Percentiles rank a stretch among this genome's conserved stretches.
Conservation (phyloP, 106 monocot species). For the Posidonia australis region DNA sequence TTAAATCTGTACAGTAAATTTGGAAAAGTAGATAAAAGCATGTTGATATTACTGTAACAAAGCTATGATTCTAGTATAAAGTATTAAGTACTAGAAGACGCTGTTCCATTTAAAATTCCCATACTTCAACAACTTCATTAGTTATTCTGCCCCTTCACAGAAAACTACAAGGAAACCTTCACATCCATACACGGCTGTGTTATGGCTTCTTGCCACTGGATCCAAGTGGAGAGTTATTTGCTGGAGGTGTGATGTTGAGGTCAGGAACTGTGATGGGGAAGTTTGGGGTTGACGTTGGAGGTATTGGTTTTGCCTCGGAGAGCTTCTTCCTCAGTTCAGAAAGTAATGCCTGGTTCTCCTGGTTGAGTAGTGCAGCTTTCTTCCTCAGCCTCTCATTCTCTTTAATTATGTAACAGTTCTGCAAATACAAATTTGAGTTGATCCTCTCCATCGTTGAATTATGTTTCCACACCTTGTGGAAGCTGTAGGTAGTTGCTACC, state of each 20-base stretch:
- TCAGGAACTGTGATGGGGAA: not conserved
- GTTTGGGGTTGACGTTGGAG: not conserved
- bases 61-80: no score
- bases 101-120: no score
- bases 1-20: no score
- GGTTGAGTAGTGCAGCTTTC: constrained; percentile 18
- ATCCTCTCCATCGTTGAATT: constrained; percentile 11
- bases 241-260: constrained; percentile 11
- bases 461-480: not conserved
- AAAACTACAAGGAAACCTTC: no score
- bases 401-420: constrained; percentile 25
- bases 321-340: constrained; percentile 22
- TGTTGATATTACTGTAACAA: no score
- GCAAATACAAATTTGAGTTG: constrained; percentile 22
- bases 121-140: no score
- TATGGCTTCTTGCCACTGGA: no score
- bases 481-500: not conserved
- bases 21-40: no score
- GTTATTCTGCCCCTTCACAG: no score
- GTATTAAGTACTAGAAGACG: no score
- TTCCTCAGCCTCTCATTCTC: constrained; percentile 31
- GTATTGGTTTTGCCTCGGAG: not conserved
- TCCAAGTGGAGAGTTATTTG: not conserved
- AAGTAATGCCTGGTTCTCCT: constrained; percentile 22
- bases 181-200: no score